Evolutionary conservation across 2,329 filamentous ascomycete species (phyloP), one percentile per base, ranked within the genome.

Genomic region (Akanthomyces dipterigenus): DNA sequence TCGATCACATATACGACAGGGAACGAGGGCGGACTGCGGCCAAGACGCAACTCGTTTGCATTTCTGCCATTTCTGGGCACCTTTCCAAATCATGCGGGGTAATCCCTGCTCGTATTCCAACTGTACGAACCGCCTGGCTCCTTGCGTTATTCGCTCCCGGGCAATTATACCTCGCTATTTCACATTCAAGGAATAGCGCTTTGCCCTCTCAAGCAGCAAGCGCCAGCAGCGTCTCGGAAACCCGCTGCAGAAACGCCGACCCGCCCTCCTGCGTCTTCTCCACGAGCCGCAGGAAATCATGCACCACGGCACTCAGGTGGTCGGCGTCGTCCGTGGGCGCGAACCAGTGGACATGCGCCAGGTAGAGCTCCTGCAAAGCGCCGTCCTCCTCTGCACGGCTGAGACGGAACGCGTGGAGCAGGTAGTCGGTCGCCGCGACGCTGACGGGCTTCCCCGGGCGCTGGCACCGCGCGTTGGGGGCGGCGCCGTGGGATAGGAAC

Each of bases 341-440:
- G 22, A 60, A 60, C 49, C 40, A 46, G 28, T 54, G 48, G 2
- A 54, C 14, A 20, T 60, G 38, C 22, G 48, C 12, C 34, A 60
- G 7, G n/a, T 60, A 60, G 7, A 60, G 38, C 1, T 24, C 40
- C 22, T 60, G 18, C 18, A 60, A 16, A 5, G 14, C 20, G 5
- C 38, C 12, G 20, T 60, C 49, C 12, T 48, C 50, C 1, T 40
- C 40, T 14, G 18, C 9, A 18, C 16, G 22, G 24, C 12, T 11
- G 26, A 60, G 28, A 43, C 48, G 48, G 4, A 60, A 60, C 7
- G 49, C 38, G 16, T 53, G 36, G 5, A 60, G 48, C 40, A 60
- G 45, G 49, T 60, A 60, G 42, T 60, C 58, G 3, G 50, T 60
- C 24, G 58, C 38, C 9, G 16, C 49, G n/a, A 28, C 11, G 49